Evolutionary conservation across 441 rosid species (phyloP), one percentile per base, ranked within the genome.

Genomic region (Hura crepitans): DNA sequence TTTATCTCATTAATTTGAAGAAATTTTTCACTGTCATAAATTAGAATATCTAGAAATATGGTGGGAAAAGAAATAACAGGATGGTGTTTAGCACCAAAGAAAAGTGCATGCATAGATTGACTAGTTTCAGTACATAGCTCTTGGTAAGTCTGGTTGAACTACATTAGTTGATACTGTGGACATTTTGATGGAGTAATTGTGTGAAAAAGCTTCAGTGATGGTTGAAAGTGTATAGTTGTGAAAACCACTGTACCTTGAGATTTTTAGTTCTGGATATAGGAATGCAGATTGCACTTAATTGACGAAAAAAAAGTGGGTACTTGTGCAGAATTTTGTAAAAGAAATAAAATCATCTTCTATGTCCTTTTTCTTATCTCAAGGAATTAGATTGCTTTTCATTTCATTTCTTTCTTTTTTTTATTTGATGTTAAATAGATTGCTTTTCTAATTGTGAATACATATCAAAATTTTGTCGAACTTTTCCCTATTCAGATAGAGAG

Each of bases 401-500:
- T n/a, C n/a, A n/a, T n/a, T n/a, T n/a, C n/a, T n/a, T n/a, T n/a
- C n/a, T n/a, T n/a, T n/a, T n/a, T n/a, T n/a, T n/a, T n/a, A n/a
- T n/a, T n/a, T 18, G 14, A 27, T 37, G 69, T 10, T 47, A 9
- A 56, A 25, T 59, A 56, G 59, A 57, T n/a, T 17, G 59, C 58
- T 55, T 31, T 35, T 4, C 13, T 10, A 10, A 42, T 42, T 9
- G 15, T 56, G 9, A 28, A 25, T 5, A 0, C 28, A 49, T 11
- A 65, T 54, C 45, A 57, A 46, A 4, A 15, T 20, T 72, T 46
- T 23, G n/a, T 60, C 64, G 27, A 13, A 62, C 25, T 47, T 8
- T 77, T 60, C 23, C 22, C 70, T 64, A 57, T 23, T 70, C 90
- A 95, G 97, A 87, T 65, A 89, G 72, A 71, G 93, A 92, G 68